Percentiles rank a stretch among this genome's conserved stretches.
phyloP scores from a whole-genome alignment of 192 early-diverging fungal genomes.

The Umbelopsis isabellina region DNA sequence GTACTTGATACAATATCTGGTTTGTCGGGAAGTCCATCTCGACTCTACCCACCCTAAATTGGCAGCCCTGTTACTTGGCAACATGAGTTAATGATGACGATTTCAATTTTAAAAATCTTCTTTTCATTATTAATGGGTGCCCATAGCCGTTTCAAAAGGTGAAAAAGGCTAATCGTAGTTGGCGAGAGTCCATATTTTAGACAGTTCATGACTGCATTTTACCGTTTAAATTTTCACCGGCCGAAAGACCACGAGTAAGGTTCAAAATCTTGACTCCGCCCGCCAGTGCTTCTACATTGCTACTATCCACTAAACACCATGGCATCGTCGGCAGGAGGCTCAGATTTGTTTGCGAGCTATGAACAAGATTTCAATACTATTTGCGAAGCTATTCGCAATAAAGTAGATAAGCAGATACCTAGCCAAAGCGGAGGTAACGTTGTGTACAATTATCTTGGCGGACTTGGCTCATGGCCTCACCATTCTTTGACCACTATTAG shows the following conservation, averaged over 20 bases:
- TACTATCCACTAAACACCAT: slow-evolving; percentile 17
- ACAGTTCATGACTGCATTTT: too few relatives aligned
- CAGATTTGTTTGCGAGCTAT: slow-evolving; percentile 86
- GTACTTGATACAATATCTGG: too few relatives aligned
- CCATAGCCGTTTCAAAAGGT: too few relatives aligned
- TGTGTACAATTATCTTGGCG: slow-evolving; percentile 21
- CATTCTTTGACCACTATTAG: slow-evolving; percentile 44
- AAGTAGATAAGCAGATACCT: slow-evolving; percentile 62
- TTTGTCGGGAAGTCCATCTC: too few relatives aligned
- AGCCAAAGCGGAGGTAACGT: slow-evolving; percentile 61
- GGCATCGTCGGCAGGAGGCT: slow-evolving; percentile 53
- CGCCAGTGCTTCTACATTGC: not conserved
- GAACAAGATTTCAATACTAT: slow-evolving; percentile 80
- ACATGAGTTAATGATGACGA: too few relatives aligned
- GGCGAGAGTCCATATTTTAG: too few relatives aligned
- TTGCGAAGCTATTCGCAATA: slow-evolving; percentile 55
- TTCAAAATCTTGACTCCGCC: not conserved
- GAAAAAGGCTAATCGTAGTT: too few relatives aligned
- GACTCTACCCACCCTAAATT: too few relatives aligned
- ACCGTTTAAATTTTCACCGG: too few relatives aligned
- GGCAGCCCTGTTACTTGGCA: too few relatives aligned
- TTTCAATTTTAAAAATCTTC: too few relatives aligned
- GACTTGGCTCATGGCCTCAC: not conserved
- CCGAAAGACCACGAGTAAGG: not conserved
- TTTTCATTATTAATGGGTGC: too few relatives aligned